Evolutionary conservation across 2,329 filamentous ascomycete genomes (phyloP).

Genomic region (Claviceps humidiphila): DNA sequence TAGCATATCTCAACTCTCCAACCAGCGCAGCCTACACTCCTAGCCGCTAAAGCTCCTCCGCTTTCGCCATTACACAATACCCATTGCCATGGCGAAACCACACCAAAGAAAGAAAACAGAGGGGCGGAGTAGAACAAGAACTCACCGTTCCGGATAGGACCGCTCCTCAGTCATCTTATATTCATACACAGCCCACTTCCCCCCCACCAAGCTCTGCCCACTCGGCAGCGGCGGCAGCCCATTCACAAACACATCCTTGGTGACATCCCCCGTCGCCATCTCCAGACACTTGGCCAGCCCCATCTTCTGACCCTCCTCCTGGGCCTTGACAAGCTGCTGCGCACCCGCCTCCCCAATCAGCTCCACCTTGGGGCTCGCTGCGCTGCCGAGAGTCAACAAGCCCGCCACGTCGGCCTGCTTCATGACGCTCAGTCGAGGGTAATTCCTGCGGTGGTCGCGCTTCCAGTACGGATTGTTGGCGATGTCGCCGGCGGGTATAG

Average conservation of each 20-base stretch:
- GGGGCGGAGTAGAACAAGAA: constrained; percentile 12
- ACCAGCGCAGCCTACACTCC: no score
- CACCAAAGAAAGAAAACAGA: constrained; percentile 2
- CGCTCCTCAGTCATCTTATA: constrained; percentile 52
- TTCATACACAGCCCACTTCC: constrained; percentile 53
- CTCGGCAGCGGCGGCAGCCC: constrained; percentile 81
- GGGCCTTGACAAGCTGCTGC: constrained; percentile 58
- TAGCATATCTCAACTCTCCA: constrained; percentile 13
- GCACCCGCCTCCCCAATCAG: constrained; percentile 50
- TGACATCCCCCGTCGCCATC: constrained; percentile 33
- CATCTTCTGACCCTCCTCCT: constrained; percentile 55
- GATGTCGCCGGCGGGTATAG: constrained; percentile 45
- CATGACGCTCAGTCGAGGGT: constrained; percentile 68
- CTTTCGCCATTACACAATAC: no score
- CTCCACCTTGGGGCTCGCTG: constrained; percentile 67
- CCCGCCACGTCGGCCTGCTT: constrained; percentile 76
- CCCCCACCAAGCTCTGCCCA: constrained; percentile 43
- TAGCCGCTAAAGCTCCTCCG: no score
- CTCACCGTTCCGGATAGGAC: constrained; percentile 53
- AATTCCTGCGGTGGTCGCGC: constrained; percentile 72
- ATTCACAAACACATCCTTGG: constrained; percentile 52
- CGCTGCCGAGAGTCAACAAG: constrained; percentile 74
- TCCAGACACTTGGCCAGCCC: constrained; percentile 64
- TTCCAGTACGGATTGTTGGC: constrained; percentile 55
- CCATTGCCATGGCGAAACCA: not conserved